Conservation (phyloP, 768 basidiomycete genomes). For the Sutorius australiensis region DNA sequence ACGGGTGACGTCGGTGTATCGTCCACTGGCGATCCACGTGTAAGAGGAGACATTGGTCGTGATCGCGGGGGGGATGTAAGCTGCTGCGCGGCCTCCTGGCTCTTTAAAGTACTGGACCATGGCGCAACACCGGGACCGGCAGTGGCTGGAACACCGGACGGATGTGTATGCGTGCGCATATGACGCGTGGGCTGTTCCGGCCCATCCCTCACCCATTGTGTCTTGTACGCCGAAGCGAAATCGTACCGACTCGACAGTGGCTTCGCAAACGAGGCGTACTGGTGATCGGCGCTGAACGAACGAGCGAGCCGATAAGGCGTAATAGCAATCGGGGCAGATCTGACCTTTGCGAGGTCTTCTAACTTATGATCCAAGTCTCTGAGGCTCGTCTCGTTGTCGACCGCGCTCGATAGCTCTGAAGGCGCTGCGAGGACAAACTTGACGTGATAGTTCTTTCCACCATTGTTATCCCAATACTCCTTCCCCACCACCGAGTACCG, state of each 20-base stretch:
- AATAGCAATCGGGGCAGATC: constrained; percentile 16
- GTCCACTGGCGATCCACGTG: constrained; percentile 24
- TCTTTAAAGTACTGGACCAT: constrained; percentile 28
- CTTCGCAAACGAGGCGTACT: constrained; percentile 24
- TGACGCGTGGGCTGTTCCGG: constrained; percentile 18
- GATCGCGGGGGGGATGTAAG: background rate
- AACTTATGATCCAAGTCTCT: constrained; percentile 63
- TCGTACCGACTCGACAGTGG: constrained; percentile 57
- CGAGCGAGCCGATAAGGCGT: constrained; percentile 14
- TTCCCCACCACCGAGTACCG: constrained; percentile 64
- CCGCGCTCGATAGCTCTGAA: constrained; percentile 26
- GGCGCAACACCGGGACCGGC: constrained; percentile 35
- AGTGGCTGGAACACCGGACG: constrained; percentile 39
- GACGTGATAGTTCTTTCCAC: constrained; percentile 71
- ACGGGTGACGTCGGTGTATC: constrained; percentile 5
- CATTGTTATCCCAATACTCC: constrained; percentile 94
- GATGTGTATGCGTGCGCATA: constrained; percentile 47
- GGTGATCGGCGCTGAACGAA: constrained; percentile 30
- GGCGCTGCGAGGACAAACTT: constrained; percentile 46
- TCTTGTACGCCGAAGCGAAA: constrained; percentile 48
- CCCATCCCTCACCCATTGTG: constrained; percentile 24
- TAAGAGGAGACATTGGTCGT: background rate
- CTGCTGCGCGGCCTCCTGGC: background rate
- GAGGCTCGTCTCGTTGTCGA: constrained; percentile 43
- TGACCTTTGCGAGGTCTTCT: constrained; percentile 53